Evolutionary conservation across 2,329 filamentous ascomycete species (phyloP), one percentile per base, ranked within the genome.

Genomic region (Endocalyx cinctus): DNA sequence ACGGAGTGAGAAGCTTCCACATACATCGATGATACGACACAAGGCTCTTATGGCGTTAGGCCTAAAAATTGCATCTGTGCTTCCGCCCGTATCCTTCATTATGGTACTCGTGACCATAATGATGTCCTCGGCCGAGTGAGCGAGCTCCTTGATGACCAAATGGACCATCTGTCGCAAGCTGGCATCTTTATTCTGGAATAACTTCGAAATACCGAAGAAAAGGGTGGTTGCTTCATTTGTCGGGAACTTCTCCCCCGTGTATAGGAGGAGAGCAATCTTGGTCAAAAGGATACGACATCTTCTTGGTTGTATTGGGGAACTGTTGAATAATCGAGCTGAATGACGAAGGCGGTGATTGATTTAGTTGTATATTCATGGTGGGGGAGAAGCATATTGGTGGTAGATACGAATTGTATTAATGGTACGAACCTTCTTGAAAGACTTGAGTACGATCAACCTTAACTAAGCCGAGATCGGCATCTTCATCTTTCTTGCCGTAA

Each of bases 91-190:
- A 62, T 98, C 92, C 72, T 98, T 98, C 92, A 97, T 98, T 52
- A 98, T 96, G 50, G 90, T 96, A 66, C 87, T 94, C 13, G 92
- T 98, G 42, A 96, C 92, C 92, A 98, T 97, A 61, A 98, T 98
- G 46, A 96, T 94, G 73, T 98, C 92, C 69, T 97, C 88, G 38
- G 92, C 92, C 16, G 88, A 95, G 62, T 82, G 80, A 48, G 90
- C 87, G 55, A 98, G 74, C 75, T 98, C 92, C 78, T 97, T 98
- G 70, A 97, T 87, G 59, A 96, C 82, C 48, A 97, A 75, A 69
- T 97, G 94, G 32, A 98, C 90, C 89, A 97, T 96, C 72, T 98
- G 92, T 55, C 92, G 87, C 59, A 98, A 74, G 53, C 87, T 90
- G 54, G 89, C 85, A 82, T 98, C 92, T 67, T 96, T 97, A 69